Percentiles rank a stretch among this genome's conserved stretches.
These are phyloP conservation scores for Gaertneriomyces sp. DNA, from an alignment of 192 early-diverging fungal species.

Conservation along the genomic window DNA sequence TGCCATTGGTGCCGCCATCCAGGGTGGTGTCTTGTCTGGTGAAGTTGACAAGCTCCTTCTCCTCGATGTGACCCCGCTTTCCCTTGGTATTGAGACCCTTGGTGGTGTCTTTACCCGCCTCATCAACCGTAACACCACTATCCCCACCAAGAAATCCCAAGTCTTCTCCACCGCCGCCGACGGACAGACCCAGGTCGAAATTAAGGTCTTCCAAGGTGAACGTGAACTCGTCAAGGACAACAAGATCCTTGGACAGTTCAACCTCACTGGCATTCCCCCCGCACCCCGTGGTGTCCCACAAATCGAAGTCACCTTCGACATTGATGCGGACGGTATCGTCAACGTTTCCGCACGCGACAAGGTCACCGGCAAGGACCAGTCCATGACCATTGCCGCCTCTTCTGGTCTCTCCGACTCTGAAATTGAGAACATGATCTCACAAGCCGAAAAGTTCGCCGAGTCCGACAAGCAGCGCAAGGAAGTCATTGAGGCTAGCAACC, in stretches of 20 bases:
- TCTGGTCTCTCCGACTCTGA: slow-evolving; percentile 90
- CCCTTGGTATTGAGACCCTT: slow-evolving; percentile 96
- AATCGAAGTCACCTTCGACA: slow-evolving; percentile 98
- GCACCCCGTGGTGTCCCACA: slow-evolving; percentile 97
- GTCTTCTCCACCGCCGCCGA: slow-evolving; percentile 98
- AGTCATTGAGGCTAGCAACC: slow-evolving; percentile 91
- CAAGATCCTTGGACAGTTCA: slow-evolving; percentile 98
- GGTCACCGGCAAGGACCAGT: slow-evolving; percentile 92
- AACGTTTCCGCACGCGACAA: slow-evolving; percentile 97
- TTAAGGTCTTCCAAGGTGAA: slow-evolving; percentile 98
- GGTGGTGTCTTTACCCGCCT: slow-evolving; percentile 97
- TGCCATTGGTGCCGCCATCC: slow-evolving; percentile 95
- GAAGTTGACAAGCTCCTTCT: slow-evolving; percentile 94
- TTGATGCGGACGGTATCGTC: slow-evolving; percentile 99
- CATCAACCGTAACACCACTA: slow-evolving; percentile 97
- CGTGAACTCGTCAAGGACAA: slow-evolving; percentile 96
- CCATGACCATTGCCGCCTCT: slow-evolving; percentile 92
- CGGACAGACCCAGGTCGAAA: slow-evolving; percentile 95
- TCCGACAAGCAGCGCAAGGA: slow-evolving; percentile 89
- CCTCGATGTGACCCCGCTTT: slow-evolving; percentile 95
- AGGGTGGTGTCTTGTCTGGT: slow-evolving; percentile 96
- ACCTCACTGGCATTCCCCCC: slow-evolving; percentile 90
- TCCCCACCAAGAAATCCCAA: slow-evolving; percentile 99
- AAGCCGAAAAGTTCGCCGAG: slow-evolving; percentile 90
- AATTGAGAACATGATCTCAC: slow-evolving; percentile 94